Conservation (phyloP, 176 grass and related monocot genomes). For the Avena insularis region DNA sequence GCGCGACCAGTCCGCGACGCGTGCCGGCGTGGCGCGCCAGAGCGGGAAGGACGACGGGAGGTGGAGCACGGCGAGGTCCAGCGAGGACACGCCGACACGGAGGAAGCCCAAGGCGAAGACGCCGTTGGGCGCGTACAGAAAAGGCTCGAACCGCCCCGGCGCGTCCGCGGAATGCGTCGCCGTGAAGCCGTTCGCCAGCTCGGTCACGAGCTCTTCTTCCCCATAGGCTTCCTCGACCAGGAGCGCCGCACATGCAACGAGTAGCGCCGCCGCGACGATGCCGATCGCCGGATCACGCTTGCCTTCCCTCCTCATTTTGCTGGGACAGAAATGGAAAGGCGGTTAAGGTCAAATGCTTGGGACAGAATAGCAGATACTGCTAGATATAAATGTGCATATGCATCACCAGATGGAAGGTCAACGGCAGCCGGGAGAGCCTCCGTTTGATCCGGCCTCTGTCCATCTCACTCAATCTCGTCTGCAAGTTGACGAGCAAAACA, state of each 20-base stretch:
- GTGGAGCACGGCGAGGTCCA: conserved; percentile 75
- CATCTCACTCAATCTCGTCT: neutral
- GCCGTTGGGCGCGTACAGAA: conserved; percentile 52
- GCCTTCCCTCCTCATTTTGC: conserved; percentile 14
- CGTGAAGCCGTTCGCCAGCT: conserved; percentile 56
- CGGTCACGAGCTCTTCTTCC: neutral
- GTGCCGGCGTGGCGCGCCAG: conserved; percentile 55
- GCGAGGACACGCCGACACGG: conserved; percentile 46
- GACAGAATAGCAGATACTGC: neutral
- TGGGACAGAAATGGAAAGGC: neutral
- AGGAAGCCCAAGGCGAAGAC: conserved; percentile 77
- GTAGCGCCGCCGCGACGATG: neutral
- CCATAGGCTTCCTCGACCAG: neutral
- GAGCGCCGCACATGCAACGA: neutral
- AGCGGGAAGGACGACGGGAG: conserved; percentile 61
- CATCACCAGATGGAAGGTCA: conserved; percentile 30
- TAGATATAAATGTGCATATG: neutral
- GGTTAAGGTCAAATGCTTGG: conserved; percentile 4
- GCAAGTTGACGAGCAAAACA: neutral
- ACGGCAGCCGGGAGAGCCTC: neutral
- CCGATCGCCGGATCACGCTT: conserved; percentile 38
- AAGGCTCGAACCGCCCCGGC: conserved; percentile 50
- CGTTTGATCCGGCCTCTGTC: neutral
- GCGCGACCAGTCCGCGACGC: conserved; percentile 40
- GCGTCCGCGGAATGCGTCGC: conserved; percentile 41